Percentiles rank a stretch among this genome's conserved stretches.
Evolutionary conservation across 148 eudicot genomes (phyloP).

Genomic region (Camellia sinensis): DNA sequence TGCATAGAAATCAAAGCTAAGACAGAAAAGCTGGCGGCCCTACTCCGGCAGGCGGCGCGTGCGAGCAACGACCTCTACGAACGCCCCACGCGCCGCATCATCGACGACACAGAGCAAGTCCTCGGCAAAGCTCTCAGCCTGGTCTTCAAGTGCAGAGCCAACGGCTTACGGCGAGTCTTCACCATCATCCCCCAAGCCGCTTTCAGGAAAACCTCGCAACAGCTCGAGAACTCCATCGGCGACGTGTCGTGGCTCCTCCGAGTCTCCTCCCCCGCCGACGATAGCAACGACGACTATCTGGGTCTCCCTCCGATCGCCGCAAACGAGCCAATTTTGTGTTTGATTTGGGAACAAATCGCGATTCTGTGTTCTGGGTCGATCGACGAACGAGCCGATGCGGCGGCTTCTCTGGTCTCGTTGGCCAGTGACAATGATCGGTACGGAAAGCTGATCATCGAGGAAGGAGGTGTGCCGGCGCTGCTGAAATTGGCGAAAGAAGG

Average conservation of each 20-base stretch:
- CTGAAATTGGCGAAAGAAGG: constrained; percentile 76
- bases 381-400: constrained; percentile 70
- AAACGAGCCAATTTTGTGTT: constrained; percentile 77
- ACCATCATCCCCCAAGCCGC: constrained; percentile 69
- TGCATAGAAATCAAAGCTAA: constrained; percentile 59
- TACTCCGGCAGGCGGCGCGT: constrained; percentile 72
- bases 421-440: constrained; percentile 81
- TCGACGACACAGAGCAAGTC: constrained; percentile 66
- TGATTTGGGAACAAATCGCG: constrained; percentile 88
- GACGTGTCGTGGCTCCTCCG: constrained; percentile 83
- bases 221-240: constrained; percentile 73
- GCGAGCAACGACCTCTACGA: constrained; percentile 67
- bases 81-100: constrained; percentile 77
- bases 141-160: constrained; percentile 53
- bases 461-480: constrained; percentile 73
- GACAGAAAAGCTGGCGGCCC: constrained; percentile 56
- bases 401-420: constrained; percentile 63
- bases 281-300: constrained; percentile 54
- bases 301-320: constrained; percentile 87
- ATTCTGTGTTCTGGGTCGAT: constrained; percentile 54
- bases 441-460: constrained; percentile 67
- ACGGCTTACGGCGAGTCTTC: constrained; percentile 52
- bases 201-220: constrained; percentile 48
- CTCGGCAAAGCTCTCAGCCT: constrained; percentile 61
- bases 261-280: constrained; percentile 57